These are phyloP conservation scores for Diaporthe sp. DNA, from an alignment of 2,329 filamentous ascomycete genomes.

Conservation along the genomic window DNA sequence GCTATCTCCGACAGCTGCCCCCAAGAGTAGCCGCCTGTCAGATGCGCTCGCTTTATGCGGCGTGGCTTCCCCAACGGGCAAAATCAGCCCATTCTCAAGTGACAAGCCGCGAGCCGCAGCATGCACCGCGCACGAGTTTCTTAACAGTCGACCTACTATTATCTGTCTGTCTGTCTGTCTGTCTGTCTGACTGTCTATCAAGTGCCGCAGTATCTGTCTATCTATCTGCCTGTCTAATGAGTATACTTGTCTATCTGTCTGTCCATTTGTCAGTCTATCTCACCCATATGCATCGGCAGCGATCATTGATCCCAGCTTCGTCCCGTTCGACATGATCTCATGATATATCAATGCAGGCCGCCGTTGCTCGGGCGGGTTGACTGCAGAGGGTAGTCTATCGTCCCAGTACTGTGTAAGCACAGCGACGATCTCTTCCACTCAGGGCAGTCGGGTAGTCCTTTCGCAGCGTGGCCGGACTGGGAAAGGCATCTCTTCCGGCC, in stretches of 20 bases:
- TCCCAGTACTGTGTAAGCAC: background rate
- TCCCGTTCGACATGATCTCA: background rate
- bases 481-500: background rate
- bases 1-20: conserved; percentile 1
- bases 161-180: background rate
- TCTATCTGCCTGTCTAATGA: background rate
- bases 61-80: background rate
- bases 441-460: background rate
- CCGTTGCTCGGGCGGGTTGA: background rate
- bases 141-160: background rate
- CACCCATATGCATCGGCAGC: too few species aligned
- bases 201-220: background rate
- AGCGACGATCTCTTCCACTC: background rate
- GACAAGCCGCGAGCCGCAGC: conserved; percentile 21
- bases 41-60: background rate
- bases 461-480: background rate
- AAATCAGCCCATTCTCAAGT: conserved; percentile 20
- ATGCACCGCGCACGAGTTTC: conserved; percentile 15
- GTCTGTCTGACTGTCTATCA: background rate
- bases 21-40: background rate
- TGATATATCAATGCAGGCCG: background rate
- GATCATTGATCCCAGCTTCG: background rate
- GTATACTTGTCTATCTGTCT: background rate
- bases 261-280: background rate
- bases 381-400: background rate